These are phyloP conservation scores for Coelastrella sp. DNA, from an alignment of 139 green algal species.

Conservation along the genomic window DNA sequence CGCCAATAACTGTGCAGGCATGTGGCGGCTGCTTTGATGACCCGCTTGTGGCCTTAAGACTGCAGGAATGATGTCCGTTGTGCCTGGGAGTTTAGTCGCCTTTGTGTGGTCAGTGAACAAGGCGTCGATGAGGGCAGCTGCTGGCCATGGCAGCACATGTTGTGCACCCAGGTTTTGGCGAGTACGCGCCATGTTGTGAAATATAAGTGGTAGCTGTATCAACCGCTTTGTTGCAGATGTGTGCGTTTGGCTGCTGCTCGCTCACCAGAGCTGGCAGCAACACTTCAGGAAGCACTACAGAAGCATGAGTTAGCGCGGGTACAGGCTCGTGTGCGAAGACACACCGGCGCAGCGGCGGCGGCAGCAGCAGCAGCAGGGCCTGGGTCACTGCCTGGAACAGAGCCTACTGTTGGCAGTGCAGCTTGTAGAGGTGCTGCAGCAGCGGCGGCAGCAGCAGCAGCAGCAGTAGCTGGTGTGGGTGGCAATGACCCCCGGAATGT, in stretches of 20 bases:
- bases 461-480: conserved; percentile 25
- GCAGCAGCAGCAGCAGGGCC: conserved; percentile 39
- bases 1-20: background rate
- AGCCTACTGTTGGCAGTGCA: background rate
- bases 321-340: conserved; percentile 27
- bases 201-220: background rate
- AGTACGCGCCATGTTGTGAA: too few species aligned
- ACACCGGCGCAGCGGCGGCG: conserved; percentile 32
- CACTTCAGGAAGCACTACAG: conserved; percentile 12
- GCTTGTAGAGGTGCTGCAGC: conserved; percentile 14
- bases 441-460: conserved; percentile 23
- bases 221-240: conserved; percentile 12
- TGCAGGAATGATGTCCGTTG: too few species aligned
- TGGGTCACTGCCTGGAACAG: background rate
- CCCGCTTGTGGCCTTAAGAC: too few species aligned
- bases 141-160: background rate
- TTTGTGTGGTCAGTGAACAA: too few species aligned
- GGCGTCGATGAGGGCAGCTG: too few species aligned
- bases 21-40: too few species aligned
- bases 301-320: conserved; percentile 35
- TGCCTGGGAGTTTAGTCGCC: too few species aligned
- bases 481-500: conserved; percentile 24
- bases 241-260: conserved; percentile 36
- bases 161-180: too few species aligned
- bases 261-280: conserved; percentile 16